A percentile compares a stretch with the other conserved stretches of the same genome.
Evolutionary conservation across 2,329 filamentous ascomycete species (phyloP).

Genomic region (Claviceps humidiphila): DNA sequence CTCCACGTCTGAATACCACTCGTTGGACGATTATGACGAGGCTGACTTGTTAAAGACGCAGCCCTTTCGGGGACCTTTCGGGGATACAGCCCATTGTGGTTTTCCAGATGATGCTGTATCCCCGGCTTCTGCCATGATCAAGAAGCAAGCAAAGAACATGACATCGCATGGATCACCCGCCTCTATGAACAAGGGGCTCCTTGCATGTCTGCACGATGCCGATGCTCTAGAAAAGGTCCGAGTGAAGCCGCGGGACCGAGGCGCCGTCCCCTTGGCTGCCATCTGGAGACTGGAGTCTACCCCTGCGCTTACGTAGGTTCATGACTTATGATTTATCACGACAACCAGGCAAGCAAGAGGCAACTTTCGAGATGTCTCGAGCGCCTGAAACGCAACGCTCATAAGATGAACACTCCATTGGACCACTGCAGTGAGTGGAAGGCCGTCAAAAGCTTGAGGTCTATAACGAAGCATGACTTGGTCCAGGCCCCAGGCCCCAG

Average conservation of each 20-base stretch:
- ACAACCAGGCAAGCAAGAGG: background rate
- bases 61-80: no score
- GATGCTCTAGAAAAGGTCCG: background rate
- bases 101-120: no score
- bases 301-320: background rate
- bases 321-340: background rate
- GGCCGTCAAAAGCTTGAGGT: background rate
- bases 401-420: background rate
- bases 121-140: background rate
- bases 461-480: background rate
- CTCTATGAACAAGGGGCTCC: background rate
- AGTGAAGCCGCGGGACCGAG: no score
- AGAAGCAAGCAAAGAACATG: background rate
- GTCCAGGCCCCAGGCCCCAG: background rate
- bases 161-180: background rate
- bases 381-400: background rate
- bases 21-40: no score
- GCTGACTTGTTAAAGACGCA: no score
- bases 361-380: background rate
- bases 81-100: no score
- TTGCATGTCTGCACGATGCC: slow-evolving; percentile 1
- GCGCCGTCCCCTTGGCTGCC: background rate
- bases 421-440: background rate
- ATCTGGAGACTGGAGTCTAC: slow-evolving; percentile 4
- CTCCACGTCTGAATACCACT: no score